A percentile compares a stretch with the other conserved stretches of the same genome.
Evolutionary conservation across 108 stramenopile genomes (phyloP).

Genomic region (Fistulifera solaris): DNA sequence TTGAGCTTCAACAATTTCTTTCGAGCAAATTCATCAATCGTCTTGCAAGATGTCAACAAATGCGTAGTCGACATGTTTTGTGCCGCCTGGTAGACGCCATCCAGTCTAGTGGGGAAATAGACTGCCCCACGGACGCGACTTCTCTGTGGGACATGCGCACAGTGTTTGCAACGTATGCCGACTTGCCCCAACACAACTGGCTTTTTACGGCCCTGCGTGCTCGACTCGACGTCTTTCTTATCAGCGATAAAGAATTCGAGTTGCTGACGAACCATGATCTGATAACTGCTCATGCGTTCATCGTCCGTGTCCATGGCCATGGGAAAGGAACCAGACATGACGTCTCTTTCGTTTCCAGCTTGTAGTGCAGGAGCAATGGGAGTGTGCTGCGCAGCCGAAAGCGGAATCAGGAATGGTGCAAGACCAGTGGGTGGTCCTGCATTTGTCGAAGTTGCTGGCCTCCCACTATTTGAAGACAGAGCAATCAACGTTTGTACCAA

Average conservation of each 20-base stretch:
- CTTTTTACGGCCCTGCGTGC: slow-evolving; percentile 38
- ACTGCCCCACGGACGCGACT: slow-evolving; percentile 29
- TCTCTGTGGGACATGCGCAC: slow-evolving; percentile 18
- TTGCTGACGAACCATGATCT: slow-evolving; percentile 40
- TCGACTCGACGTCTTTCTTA: slow-evolving; percentile 21
- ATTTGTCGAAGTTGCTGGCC: too few relatives aligned
- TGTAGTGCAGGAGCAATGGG: too few relatives aligned
- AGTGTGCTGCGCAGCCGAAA: too few relatives aligned
- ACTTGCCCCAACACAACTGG: slow-evolving; percentile 38
- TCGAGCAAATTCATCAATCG: slow-evolving; percentile 9
- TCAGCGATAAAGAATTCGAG: slow-evolving; percentile 38
- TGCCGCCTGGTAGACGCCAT: slow-evolving; percentile 24
- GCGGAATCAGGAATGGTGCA: too few relatives aligned
- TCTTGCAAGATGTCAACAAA: slow-evolving; percentile 18
- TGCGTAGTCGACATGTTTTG: slow-evolving; percentile 18
- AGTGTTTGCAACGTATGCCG: slow-evolving; percentile 48
- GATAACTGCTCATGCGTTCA: slow-evolving; percentile 14
- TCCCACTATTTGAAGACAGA: too few relatives aligned
- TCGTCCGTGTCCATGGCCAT: slow-evolving; percentile 4
- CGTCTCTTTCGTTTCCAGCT: too few relatives aligned
- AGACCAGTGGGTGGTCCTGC: too few relatives aligned
- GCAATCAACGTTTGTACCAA: too few relatives aligned
- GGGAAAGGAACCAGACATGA: too few relatives aligned
- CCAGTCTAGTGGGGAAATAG: slow-evolving; percentile 39
- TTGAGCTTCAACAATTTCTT: slow-evolving; percentile 6